A percentile compares a stretch with the other conserved stretches of the same genome.
phyloP scores from a whole-genome alignment of 352 stramenopile genomes.

The Elongisporangium prolatum region DNA sequence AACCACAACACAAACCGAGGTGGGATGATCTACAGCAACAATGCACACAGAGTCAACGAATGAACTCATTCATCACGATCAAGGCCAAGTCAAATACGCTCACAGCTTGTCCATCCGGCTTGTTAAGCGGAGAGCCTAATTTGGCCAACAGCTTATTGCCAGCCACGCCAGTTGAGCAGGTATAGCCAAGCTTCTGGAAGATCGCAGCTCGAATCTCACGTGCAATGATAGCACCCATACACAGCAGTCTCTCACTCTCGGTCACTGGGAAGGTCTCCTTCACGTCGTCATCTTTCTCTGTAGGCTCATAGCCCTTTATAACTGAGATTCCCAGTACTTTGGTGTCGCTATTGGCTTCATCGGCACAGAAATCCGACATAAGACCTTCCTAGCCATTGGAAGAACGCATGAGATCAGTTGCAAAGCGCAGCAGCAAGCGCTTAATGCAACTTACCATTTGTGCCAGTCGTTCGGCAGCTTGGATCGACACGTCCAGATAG shows the following conservation, averaged over 20 bases:
- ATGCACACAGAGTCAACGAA: background rate
- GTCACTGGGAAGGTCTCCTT: slow-evolving; percentile 52
- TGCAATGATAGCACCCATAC: slow-evolving; percentile 56
- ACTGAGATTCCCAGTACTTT: slow-evolving; percentile 64
- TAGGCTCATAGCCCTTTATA: slow-evolving; percentile 19
- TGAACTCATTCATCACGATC: background rate
- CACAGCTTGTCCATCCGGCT: slow-evolving; percentile 73
- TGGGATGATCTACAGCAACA: slow-evolving; percentile 39
- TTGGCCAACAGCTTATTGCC: slow-evolving; percentile 80
- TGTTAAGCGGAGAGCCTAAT: slow-evolving; percentile 74
- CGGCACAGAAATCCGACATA: slow-evolving; percentile 61
- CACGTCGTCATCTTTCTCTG: slow-evolving; percentile 20
- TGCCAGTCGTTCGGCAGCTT: slow-evolving; percentile 47
- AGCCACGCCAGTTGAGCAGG: slow-evolving; percentile 74
- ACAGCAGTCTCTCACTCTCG: slow-evolving; percentile 57
- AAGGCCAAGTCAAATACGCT: background rate
- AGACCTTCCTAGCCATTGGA: slow-evolving; percentile 22
- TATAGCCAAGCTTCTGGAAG: slow-evolving; percentile 63
- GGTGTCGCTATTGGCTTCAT: slow-evolving; percentile 49
- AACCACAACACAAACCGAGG: slow-evolving; percentile 53
- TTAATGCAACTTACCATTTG: slow-evolving; percentile 23
- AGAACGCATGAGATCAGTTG: background rate
- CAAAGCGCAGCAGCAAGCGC: background rate
- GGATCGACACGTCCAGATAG: slow-evolving; percentile 75
- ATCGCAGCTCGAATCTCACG: slow-evolving; percentile 68